Evolutionary conservation across 2,329 filamentous ascomycete species (phyloP), one percentile per base, ranked within the genome.

Genomic region (Calonectria pauciramosa): DNA sequence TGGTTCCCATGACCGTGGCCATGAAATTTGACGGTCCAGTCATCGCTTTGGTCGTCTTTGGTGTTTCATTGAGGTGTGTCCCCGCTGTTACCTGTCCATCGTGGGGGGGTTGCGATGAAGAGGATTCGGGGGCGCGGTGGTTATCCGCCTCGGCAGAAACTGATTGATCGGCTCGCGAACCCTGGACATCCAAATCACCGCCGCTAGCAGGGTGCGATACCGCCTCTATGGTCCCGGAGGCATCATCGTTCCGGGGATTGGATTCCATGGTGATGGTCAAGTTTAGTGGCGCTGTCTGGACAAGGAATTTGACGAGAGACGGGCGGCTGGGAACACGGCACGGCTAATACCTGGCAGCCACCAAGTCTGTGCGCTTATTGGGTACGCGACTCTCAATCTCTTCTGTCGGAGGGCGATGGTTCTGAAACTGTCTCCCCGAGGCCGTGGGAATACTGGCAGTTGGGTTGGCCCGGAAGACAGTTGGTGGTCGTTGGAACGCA

Each of bases 151-250:
- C 34, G 38, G n/a, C 38, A 52, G 34, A 14, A 20, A 18, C 54
- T 66, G 66, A 23, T 41, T 30, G 66, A 59, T 66, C 38, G 26
- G 38, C 49, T 66, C n/a, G 49, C 32, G 28, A 23, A 14, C 26
- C 49, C 36, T 59, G 67, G 23, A 30, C 38, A 47, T 60, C 38
- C 36, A 23, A 14, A 41, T 16, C 41, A 60, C 28, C 23, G 38
- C 51, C 66, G 47, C 66, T 70, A 63, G 71, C 32, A 70, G 41
- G 71, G 52, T 44, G 38, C 51, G 63, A 63, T 30, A 73, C 71
- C 44, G 67, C 71, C 41, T 70, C 67, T 67, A 60, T 47, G 60
- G 67, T 67, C 67, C 68, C 65, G 54, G 70, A 41, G 59, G 60
- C 71, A 30, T 59, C 60, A 9, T 66, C 38, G 52, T 65, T 18